Percentiles rank a stretch among this genome's conserved stretches.
Evolutionary conservation across 2,329 filamentous ascomycete species (phyloP).

Genomic region (Colletotrichum sp.): DNA sequence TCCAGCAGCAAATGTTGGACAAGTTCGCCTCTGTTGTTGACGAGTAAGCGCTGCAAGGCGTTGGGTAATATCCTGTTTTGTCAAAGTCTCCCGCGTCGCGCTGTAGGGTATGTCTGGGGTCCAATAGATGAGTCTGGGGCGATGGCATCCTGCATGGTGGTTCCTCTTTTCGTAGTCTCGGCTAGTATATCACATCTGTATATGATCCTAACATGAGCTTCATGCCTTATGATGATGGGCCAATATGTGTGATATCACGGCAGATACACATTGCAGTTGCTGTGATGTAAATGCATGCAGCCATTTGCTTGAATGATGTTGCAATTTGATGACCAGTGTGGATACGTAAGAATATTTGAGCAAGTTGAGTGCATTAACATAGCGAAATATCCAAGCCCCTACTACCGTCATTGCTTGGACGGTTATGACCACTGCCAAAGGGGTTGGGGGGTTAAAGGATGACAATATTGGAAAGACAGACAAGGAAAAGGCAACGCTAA

Average conservation of each 20-base stretch:
- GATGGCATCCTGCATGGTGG: conserved; percentile 15
- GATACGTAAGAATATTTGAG: too few species aligned
- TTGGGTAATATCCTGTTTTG: neutral
- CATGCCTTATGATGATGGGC: neutral
- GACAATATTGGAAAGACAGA: too few species aligned
- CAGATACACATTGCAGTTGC: too few species aligned
- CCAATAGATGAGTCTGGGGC: conserved; percentile 14
- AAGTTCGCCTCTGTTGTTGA: conserved; percentile 97
- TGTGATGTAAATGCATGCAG: too few species aligned
- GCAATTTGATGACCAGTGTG: too few species aligned
- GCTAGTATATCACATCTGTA: conserved; percentile 22
- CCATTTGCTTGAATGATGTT: too few species aligned
- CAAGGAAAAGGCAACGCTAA: too few species aligned
- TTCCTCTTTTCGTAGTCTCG: conserved; percentile 15
- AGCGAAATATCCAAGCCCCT: too few species aligned
- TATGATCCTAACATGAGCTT: neutral
- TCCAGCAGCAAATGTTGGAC: conserved; percentile 91
- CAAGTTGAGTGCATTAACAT: too few species aligned
- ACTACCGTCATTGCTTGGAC: too few species aligned
- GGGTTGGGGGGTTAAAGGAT: too few species aligned
- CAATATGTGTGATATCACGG: neutral
- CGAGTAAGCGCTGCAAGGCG: conserved; percentile 65
- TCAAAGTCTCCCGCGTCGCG: conserved; percentile 6
- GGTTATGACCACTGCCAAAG: too few species aligned
- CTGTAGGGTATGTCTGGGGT: neutral